Conservation (phyloP, 495 filamentous ascomycete species). For the Thermothielavioides terrestris region DNA sequence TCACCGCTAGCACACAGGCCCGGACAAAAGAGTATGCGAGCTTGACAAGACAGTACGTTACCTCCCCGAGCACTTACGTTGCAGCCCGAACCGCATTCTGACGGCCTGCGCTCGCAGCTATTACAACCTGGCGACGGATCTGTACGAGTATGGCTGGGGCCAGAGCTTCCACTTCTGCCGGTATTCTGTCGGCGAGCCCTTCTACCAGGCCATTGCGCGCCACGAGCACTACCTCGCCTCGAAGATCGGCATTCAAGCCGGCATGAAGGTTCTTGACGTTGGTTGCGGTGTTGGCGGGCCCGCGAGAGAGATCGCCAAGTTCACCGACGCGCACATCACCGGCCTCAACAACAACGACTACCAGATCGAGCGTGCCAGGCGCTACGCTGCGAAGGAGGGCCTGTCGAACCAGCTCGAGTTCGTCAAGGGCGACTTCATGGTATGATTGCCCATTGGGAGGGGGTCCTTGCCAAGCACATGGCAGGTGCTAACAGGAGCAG, state of each 20-base stretch:
- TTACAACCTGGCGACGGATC: slow-evolving; percentile 95
- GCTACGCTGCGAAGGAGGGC: slow-evolving; percentile 74
- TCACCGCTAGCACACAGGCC: slow-evolving; percentile 41
- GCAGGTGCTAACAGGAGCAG: slow-evolving; percentile 30
- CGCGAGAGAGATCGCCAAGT: slow-evolving; percentile 95
- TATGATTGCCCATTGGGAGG: slow-evolving; percentile 23
- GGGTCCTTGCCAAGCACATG: not conserved
- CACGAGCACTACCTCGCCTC: slow-evolving; percentile 98
- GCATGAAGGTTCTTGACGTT: slow-evolving; percentile 90
- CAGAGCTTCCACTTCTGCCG: slow-evolving; percentile 97
- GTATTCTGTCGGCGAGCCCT: slow-evolving; percentile 79
- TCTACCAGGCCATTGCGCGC: slow-evolving; percentile 88
- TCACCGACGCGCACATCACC: slow-evolving; percentile 79
- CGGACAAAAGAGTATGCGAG: slow-evolving; percentile 89
- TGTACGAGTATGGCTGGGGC: slow-evolving; percentile 97
- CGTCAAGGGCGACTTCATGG: slow-evolving; percentile 97
- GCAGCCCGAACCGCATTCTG: not conserved
- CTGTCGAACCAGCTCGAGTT: slow-evolving; percentile 75
- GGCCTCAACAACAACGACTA: slow-evolving; percentile 99
- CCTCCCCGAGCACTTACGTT: not conserved
- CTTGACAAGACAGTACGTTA: slow-evolving; percentile 79
- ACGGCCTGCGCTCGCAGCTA: slow-evolving; percentile 53
- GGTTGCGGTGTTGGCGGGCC: slow-evolving; percentile 97
- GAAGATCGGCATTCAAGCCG: slow-evolving; percentile 74
- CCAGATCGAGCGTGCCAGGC: slow-evolving; percentile 90